Evolutionary conservation across 2,329 filamentous ascomycete genomes (phyloP), one percentile per base, ranked within the genome.

Genomic region (Cordyceps fumosorosea): DNA sequence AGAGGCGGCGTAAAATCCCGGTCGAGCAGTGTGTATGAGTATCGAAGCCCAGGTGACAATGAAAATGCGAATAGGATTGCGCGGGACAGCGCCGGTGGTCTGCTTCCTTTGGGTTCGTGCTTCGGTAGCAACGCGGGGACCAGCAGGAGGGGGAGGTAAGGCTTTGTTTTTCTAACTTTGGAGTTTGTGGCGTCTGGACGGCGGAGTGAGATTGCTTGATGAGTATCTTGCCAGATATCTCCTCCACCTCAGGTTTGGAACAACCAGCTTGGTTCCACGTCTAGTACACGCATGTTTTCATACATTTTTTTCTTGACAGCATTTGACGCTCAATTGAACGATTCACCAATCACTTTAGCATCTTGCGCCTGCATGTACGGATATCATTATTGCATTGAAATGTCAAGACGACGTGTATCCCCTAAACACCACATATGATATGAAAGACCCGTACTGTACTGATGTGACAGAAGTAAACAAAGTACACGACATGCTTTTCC

Each of bases 1-100:
- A 63, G 75, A 75, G 40, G 64, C 66, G 47, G 47, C 20, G 65
- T 50, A 50, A 50, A 6, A 18, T 44, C 5, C 11, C 3, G 10
- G 14, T 34, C 2, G 24, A 44, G 26, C 16, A 47, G 14, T 54
- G 60, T 52, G 55, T 37, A 37, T 12, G 10, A 37, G 11, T 37
- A 37, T 29, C 8, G 5, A 12, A 11, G 12, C 3, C 34, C 3
- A 14, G 34, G 6, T 8, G 34, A 37, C 8, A 37, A 37, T 14
- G 34, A 37, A 37, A 37, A 37, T 37, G 34, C 11, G 34, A 22
- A 20, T 11, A 8, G n/a, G 5, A 47, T 47, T 11, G 44, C 44
- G 44, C n/a, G 16, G 45, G 47, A 24, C n/a, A 29, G 40, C 18
- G 53, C 24, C n/a, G 32, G 3, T 44, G 40, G 22, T 32, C 42